Base-by-base conservation (phyloP, 208 protist species). In the Leishmania lainsoni region DNA sequence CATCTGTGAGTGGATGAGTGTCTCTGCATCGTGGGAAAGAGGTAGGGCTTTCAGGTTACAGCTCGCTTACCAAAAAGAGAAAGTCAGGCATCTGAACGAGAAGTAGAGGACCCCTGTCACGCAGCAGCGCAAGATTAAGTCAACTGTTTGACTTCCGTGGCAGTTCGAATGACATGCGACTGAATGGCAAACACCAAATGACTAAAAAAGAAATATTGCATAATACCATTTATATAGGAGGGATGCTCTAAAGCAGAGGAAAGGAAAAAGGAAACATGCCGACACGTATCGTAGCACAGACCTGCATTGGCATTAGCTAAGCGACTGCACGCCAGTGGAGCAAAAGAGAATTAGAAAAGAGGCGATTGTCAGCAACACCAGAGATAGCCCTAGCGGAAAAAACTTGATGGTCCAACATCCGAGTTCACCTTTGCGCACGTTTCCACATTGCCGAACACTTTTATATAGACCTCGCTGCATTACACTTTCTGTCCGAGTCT, bases 261-360 rank as follows among this genome's bases (percentile, higher is more conserved):
- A 1, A 45, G 61, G 29, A 29, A 9, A 45, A 26, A 45, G 0
- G 45, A 12, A 39, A 58, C 16, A 75, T 9, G 26, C 2, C 3
- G 45, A 20, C 10, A 75, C 8, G 45, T 5, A 58, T 75, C 45
- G 26, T 42, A 58, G 51, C n/a, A 75, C 29, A 58, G 45, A 75
- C 45, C 71, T 75, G 26, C 71, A 14, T 22, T 75, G 54, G n/a
- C 71, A 35, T 76, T 35, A 65, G 65, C 51, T 20, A 73, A 70
- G 49, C 32, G 42, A 16, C n/a, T 17, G 70, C 65, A 70, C 32
- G 20, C 17, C 29, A 39, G 59, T 35, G n/a, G 35, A 45, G 65
- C n/a, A 65, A 35, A 66, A 35, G 20, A 66, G n/a, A 66, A 66
- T 32, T 20, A 66, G 61, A 12, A 66, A 66, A n/a, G 29, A 20